Evolutionary conservation across 176 grass and related monocot genomes (phyloP).

Genomic region (Cenchrus americanus): DNA sequence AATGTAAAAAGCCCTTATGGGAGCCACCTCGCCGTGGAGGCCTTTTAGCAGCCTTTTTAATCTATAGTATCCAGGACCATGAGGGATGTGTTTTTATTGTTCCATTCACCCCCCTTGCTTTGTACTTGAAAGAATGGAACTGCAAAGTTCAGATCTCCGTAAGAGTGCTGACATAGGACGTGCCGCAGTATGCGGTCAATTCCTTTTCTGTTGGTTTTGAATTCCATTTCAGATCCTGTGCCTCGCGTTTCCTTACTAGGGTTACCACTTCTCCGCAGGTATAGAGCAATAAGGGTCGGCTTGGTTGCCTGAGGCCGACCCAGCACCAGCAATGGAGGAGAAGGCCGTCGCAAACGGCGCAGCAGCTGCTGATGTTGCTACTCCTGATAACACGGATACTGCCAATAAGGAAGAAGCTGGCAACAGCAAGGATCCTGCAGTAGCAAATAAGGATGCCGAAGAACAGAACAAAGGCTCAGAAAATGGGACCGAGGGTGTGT

Average conservation of each 20-base stretch:
- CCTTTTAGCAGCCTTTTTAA: not conserved
- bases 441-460: slow-evolving; percentile 18
- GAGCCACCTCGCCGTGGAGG: not conserved
- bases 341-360: slow-evolving; percentile 49
- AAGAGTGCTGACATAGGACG: not conserved
- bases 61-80: not conserved
- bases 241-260: slow-evolving; percentile 1
- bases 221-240: not conserved
- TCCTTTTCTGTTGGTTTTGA: not conserved
- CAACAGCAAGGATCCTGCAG: slow-evolving; percentile 15
- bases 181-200: not conserved
- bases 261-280: slow-evolving; percentile 37
- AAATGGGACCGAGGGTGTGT: slow-evolving; percentile 40
- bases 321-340: slow-evolving; percentile 45
- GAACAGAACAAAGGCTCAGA: slow-evolving; percentile 39
- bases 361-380: slow-evolving; percentile 13
- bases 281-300: slow-evolving; percentile 33
- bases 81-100: not conserved
- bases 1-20: not conserved
- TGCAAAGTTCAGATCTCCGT: not conserved
- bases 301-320: slow-evolving; percentile 42
- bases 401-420: slow-evolving; percentile 39
- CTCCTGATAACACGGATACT: slow-evolving; percentile 31
- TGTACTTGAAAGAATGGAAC: not conserved
- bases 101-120: not conserved